Conservation (phyloP, 2,329 filamentous ascomycete genomes). For the Pseudocercospora fijiensis region DNA sequence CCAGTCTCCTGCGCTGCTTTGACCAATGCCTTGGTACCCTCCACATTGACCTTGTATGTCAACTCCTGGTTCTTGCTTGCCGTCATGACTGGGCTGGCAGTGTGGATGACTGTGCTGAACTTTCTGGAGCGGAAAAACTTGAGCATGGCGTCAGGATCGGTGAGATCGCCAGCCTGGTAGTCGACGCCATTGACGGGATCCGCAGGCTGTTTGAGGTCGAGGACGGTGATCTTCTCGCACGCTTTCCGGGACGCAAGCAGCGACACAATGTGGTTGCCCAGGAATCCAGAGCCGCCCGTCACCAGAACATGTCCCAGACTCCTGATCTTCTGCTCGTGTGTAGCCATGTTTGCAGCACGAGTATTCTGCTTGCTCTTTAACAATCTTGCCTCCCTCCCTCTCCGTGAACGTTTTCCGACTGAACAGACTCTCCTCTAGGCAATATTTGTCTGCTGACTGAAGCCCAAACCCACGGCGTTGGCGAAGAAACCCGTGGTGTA, state of each 20-base stretch:
- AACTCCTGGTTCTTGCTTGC: slow-evolving; percentile 41
- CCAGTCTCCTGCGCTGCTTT: slow-evolving; percentile 49
- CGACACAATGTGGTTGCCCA: slow-evolving; percentile 53
- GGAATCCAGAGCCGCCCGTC: slow-evolving; percentile 53
- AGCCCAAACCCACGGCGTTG: not conserved
- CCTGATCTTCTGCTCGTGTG: slow-evolving; percentile 22
- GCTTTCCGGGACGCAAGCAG: slow-evolving; percentile 46
- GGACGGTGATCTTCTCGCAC: slow-evolving; percentile 47
- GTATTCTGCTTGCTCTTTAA: not conserved
- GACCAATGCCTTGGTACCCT: slow-evolving; percentile 52
- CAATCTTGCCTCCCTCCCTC: not conserved
- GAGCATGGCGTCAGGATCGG: slow-evolving; percentile 45
- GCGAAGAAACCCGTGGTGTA: not conserved
- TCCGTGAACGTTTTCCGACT: not conserved
- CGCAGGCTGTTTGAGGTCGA: slow-evolving; percentile 47
- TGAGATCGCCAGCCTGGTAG: slow-evolving; percentile 54
- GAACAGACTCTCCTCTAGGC: not conserved
- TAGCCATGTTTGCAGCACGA: not conserved
- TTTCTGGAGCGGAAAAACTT: slow-evolving; percentile 45
- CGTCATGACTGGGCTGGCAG: slow-evolving; percentile 47
- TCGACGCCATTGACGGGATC: slow-evolving; percentile 46
- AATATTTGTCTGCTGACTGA: not conserved
- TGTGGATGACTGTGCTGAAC: slow-evolving; percentile 52
- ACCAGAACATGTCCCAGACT: slow-evolving; percentile 50
- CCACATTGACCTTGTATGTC: slow-evolving; percentile 53